phyloP scores from a whole-genome alignment of 2,329 filamentous ascomycete genomes.

The Beauveria caledonica region DNA sequence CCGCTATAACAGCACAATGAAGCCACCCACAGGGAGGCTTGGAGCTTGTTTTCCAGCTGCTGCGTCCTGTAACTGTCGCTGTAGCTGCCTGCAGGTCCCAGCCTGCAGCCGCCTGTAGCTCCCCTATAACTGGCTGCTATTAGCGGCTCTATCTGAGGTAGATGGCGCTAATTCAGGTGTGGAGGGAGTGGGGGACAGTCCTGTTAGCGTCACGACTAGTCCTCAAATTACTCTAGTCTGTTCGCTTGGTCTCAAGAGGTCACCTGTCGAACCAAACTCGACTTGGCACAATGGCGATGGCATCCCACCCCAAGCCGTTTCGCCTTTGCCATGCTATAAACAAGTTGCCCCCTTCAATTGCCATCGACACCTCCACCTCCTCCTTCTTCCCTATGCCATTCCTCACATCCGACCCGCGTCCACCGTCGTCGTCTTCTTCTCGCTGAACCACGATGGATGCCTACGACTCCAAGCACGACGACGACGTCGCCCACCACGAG shows the following conservation, averaged over 20 bases:
- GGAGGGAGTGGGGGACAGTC: neutral
- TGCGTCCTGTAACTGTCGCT: too few relatives aligned
- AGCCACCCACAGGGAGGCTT: too few relatives aligned
- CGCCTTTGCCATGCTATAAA: neutral
- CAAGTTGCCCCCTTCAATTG: neutral
- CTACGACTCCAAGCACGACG: constrained; percentile 4
- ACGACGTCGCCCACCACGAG: constrained; percentile 12
- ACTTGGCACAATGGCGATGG: neutral
- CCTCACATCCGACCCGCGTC: neutral
- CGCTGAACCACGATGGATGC: neutral
- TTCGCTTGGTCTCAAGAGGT: too few relatives aligned
- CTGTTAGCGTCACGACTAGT: neutral
- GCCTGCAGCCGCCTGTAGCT: too few relatives aligned
- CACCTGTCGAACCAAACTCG: neutral
- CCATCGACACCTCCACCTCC: neutral
- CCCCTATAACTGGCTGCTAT: neutral
- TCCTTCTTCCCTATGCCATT: neutral
- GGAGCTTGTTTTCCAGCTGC: too few relatives aligned
- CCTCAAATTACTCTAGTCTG: too few relatives aligned
- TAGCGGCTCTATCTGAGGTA: neutral
- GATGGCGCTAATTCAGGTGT: neutral
- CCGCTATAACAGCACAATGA: too few relatives aligned
- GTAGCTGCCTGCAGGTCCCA: too few relatives aligned
- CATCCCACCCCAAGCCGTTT: neutral
- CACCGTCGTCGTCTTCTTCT: neutral